Percentiles rank a stretch among this genome's conserved stretches.
Conservation (phyloP, 495 filamentous ascomycete species). For the Neurospora discreta region DNA sequence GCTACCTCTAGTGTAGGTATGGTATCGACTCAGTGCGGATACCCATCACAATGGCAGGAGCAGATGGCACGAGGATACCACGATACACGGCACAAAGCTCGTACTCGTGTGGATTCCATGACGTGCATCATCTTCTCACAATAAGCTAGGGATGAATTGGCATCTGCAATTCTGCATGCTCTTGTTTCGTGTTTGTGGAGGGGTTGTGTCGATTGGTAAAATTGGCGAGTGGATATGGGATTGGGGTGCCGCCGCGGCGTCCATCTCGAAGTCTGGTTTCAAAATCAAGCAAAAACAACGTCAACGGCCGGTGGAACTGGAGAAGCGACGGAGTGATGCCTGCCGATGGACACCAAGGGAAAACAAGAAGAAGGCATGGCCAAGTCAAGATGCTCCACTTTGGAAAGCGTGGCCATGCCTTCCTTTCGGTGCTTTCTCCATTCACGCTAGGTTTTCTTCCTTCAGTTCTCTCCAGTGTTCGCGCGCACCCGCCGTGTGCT, state of each 20-base stretch:
- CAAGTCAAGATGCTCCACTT: background rate
- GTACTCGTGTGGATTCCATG: background rate
- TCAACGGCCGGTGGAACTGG: background rate
- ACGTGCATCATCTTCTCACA: background rate
- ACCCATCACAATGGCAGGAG: background rate
- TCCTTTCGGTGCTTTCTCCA: background rate
- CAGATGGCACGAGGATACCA: background rate
- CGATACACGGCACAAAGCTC: background rate
- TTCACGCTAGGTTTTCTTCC: too few species aligned
- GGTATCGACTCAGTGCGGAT: background rate
- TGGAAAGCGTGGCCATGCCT: background rate
- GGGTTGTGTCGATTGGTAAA: background rate
- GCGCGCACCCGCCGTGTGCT: background rate
- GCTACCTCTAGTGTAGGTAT: too few species aligned
- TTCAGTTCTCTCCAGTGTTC: background rate
- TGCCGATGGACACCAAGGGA: background rate
- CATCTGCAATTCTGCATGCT: background rate
- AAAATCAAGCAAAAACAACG: background rate
- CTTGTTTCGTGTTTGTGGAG: background rate
- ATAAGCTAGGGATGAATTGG: background rate
- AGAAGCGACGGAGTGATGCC: too few species aligned
- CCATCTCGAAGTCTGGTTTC: background rate
- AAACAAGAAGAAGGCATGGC: background rate
- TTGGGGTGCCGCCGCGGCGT: background rate
- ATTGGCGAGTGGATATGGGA: background rate